These are phyloP conservation scores for Ceratocystis smalleyi DNA, from an alignment of 2,329 filamentous ascomycete species.

Conservation along the genomic window DNA sequence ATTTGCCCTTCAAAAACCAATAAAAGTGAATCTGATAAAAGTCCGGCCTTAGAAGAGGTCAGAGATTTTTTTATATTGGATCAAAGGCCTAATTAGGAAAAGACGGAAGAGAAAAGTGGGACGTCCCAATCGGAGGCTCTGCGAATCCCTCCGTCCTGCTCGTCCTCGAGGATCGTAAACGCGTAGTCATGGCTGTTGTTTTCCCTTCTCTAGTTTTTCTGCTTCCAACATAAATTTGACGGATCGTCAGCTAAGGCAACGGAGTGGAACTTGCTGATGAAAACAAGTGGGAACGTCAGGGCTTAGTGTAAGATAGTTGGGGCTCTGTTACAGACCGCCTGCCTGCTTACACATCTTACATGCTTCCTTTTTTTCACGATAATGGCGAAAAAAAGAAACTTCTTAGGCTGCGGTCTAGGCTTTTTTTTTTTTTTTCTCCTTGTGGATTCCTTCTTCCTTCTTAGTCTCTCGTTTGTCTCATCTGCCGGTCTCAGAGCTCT, in stretches of 20 bases:
- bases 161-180: no score
- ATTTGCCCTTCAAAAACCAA: no score
- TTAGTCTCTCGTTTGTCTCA: background rate
- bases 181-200: background rate
- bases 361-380: no score
- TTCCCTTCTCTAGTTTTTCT: background rate
- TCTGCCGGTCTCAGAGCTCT: background rate
- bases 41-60: no score
- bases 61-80: no score
- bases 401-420: background rate
- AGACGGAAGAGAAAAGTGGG: background rate
- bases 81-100: background rate
- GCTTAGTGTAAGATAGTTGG: background rate
- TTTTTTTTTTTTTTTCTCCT: background rate
- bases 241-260: slow-evolving; percentile 2
- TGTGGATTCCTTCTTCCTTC: background rate
- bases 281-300: slow-evolving; percentile 1
- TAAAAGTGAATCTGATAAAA: no score
- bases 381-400: no score
- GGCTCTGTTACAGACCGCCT: slow-evolving; percentile 3
- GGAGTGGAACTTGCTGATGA: slow-evolving; percentile 1
- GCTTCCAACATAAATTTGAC: background rate
- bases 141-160: background rate
- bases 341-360: no score
- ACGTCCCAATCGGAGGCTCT: background rate